Evolutionary conservation across 139 green algal genomes (phyloP).

Genomic region (Chlamydomonas incerta): DNA sequence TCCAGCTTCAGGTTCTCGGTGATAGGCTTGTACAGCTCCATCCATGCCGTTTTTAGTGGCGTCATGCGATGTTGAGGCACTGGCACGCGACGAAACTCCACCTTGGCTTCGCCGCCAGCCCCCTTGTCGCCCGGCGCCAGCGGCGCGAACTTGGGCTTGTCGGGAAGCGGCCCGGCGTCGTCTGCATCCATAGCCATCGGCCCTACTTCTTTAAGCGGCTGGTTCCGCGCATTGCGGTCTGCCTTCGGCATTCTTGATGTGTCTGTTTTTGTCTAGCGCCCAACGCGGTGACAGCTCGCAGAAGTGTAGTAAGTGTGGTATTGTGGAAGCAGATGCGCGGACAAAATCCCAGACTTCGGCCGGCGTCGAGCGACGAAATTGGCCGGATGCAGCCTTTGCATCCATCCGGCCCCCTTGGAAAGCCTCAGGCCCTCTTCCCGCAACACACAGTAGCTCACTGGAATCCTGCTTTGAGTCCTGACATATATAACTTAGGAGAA

Average conservation of each 20-base stretch:
- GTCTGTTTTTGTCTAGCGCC: not conserved
- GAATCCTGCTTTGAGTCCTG: too few relatives aligned
- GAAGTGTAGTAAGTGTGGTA: too few relatives aligned
- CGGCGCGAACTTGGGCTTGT: conserved; percentile 41
- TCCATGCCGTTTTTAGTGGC: conserved; percentile 96
- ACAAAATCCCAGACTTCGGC: too few relatives aligned
- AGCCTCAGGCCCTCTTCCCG: too few relatives aligned
- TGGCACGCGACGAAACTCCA: conserved; percentile 59
- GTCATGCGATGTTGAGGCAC: conserved; percentile 96
- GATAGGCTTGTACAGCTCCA: conserved; percentile 96
- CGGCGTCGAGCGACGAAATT: too few relatives aligned
- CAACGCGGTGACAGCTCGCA: too few relatives aligned
- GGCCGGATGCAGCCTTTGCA: too few relatives aligned
- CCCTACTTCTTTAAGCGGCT: conserved; percentile 28
- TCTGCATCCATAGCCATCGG: conserved; percentile 22
- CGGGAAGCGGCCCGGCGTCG: not conserved
- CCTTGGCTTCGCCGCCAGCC: conserved; percentile 32
- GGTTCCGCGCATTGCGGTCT: conserved; percentile 29
- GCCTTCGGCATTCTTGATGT: conserved; percentile 22
- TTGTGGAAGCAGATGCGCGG: too few relatives aligned
- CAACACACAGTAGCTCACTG: too few relatives aligned
- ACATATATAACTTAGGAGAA: too few relatives aligned
- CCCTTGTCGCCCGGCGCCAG: not conserved
- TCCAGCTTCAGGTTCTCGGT: conserved; percentile 98
- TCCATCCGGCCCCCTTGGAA: too few relatives aligned